Evolutionary conservation across 176 grass and related monocot genomes (phyloP).

Genomic region (sorghum (Sorghum bicolor)): Sorghum_bicolor_NCBIv3 NC_012874.2:51360001-51360500

Average conservation of each 20-base stretch:
- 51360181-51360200: neutral
- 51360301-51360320: slow-evolving; percentile 45
- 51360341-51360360: slow-evolving; percentile 32
- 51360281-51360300: slow-evolving; percentile 36
- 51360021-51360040: slow-evolving; percentile 41
- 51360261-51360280: slow-evolving; percentile 8
- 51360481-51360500: neutral
- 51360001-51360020: slow-evolving; percentile 46
- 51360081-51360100: neutral
- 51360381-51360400: neutral
- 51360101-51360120: slow-evolving; percentile 11
- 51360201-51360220: neutral
- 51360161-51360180: neutral
- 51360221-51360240: neutral
- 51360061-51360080: slow-evolving; percentile 37
- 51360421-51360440: slow-evolving; percentile 12
- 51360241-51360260: slow-evolving; percentile 17
- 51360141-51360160: slow-evolving; percentile 57
- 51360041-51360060: slow-evolving; percentile 43
- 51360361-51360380: slow-evolving; percentile 22
- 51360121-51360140: slow-evolving; percentile 45
- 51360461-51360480: neutral
- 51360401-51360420: slow-evolving; percentile 11
- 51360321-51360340: slow-evolving; percentile 43
- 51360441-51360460: neutral